phyloP scores from a whole-genome alignment of 139 green algal species.

The Volvox africanus region DNA sequence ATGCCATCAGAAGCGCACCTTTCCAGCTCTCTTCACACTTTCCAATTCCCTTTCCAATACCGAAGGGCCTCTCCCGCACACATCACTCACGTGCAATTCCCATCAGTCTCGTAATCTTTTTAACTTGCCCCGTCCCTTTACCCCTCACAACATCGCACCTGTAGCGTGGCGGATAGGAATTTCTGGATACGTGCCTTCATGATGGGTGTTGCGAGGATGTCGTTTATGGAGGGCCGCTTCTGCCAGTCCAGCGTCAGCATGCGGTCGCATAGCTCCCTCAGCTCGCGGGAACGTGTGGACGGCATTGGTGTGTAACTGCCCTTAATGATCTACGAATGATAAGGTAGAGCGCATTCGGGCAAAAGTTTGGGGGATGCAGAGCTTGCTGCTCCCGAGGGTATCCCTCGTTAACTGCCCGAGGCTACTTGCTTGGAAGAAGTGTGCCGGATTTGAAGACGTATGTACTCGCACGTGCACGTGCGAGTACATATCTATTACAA shows the following conservation, averaged over 20 bases:
- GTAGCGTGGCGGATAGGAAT: slow-evolving; percentile 72
- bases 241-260: slow-evolving; percentile 71
- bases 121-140: neutral
- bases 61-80: neutral
- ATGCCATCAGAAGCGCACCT: no score
- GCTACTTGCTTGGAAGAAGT: no score
- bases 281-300: slow-evolving; percentile 54
- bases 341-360: neutral
- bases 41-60: no score
- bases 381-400: neutral
- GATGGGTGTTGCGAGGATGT: slow-evolving; percentile 72
- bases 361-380: neutral
- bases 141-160: slow-evolving; percentile 52
- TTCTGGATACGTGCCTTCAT: slow-evolving; percentile 70
- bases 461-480: no score
- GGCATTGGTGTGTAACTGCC: slow-evolving; percentile 60
- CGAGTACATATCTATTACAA: no score
- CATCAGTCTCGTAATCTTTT: no score
- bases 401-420: no score
- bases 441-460: no score
- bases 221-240: slow-evolving; percentile 74
- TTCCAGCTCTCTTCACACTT: no score
- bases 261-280: slow-evolving; percentile 69
- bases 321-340: slow-evolving; percentile 67
- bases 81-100: no score